Evolutionary conservation across 352 stramenopile species (phyloP).

Genomic region (Phytophthora constricta): DNA sequence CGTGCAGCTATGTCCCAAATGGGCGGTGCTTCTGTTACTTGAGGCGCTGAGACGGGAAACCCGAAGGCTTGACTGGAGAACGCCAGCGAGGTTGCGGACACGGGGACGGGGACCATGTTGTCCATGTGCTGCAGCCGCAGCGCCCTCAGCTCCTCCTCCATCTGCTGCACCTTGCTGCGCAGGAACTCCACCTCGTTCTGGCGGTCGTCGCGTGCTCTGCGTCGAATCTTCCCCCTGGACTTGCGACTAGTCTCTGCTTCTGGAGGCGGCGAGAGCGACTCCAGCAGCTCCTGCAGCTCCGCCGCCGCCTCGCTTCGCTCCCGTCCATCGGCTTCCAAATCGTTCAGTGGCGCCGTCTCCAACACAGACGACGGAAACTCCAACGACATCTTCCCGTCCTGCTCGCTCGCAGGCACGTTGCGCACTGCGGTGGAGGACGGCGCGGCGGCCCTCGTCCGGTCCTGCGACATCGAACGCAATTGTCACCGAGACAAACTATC

Average conservation of each 20-base stretch:
- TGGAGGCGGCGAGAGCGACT: slow-evolving; percentile 13
- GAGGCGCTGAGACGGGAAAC: slow-evolving; percentile 12
- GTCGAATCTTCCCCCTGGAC: slow-evolving; percentile 15
- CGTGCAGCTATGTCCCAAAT: slow-evolving; percentile 32
- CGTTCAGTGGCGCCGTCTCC: slow-evolving; percentile 7
- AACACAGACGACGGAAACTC: slow-evolving; percentile 1
- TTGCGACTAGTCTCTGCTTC: neutral
- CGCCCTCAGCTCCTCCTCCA: slow-evolving; percentile 36
- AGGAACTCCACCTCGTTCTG: slow-evolving; percentile 43
- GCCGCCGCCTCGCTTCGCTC: neutral
- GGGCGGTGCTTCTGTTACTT: slow-evolving; percentile 13
- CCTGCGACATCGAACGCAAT: slow-evolving; percentile 16
- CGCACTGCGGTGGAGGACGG: neutral
- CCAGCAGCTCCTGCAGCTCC: slow-evolving; percentile 33
- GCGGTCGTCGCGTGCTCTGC: slow-evolving; percentile 38
- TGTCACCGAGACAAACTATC: too few species aligned
- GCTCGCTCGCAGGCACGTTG: neutral
- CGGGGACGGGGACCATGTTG: slow-evolving; percentile 11
- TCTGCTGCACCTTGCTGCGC: slow-evolving; percentile 39
- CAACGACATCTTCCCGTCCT: slow-evolving; percentile 12
- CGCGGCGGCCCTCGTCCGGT: slow-evolving; percentile 17
- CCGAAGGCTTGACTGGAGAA: slow-evolving; percentile 32
- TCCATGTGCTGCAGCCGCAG: slow-evolving; percentile 26
- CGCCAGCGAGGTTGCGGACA: slow-evolving; percentile 17
- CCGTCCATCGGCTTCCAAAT: slow-evolving; percentile 18